These are phyloP conservation scores for Diaporthe ilicicola DNA, from an alignment of 2,329 filamentous ascomycete genomes.

Conservation along the genomic window DNA sequence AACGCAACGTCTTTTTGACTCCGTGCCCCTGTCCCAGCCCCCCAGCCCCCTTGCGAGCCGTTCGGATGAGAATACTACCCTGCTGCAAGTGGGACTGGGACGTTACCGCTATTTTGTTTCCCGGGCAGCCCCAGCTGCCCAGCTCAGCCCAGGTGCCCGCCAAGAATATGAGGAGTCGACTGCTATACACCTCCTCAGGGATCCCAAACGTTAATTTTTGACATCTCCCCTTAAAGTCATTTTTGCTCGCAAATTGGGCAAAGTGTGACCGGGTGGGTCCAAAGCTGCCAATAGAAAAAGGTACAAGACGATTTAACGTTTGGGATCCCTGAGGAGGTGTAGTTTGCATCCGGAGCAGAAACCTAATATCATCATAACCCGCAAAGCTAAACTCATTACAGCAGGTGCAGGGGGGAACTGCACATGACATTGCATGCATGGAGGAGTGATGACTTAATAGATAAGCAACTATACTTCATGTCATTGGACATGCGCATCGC, in stretches of 20 bases:
- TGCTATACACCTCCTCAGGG: too few species aligned
- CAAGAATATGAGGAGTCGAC: background rate
- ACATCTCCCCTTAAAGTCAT: too few species aligned
- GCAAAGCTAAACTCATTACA: slow-evolving; percentile 6
- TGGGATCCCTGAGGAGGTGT: too few species aligned
- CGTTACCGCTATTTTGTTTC: background rate
- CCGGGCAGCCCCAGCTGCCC: background rate
- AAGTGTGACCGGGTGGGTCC: too few species aligned
- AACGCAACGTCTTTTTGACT: background rate
- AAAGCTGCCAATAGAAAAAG: too few species aligned
- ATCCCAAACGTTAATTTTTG: too few species aligned
- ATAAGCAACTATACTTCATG: background rate
- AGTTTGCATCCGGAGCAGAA: background rate
- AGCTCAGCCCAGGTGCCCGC: too few species aligned
- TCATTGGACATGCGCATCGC: slow-evolving; percentile 1
- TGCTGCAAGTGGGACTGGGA: too few species aligned
- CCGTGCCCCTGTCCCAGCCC: background rate
- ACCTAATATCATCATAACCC: background rate
- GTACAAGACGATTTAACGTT: too few species aligned
- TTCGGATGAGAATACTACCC: slow-evolving; percentile 5
- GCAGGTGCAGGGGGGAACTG: background rate
- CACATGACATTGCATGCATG: background rate
- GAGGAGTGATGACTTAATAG: slow-evolving; percentile 14
- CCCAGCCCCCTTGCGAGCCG: background rate
- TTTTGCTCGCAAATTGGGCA: too few species aligned